Conservation (phyloP, 2,329 filamentous ascomycete genomes). For the Paecilomyces formosus region DNA sequence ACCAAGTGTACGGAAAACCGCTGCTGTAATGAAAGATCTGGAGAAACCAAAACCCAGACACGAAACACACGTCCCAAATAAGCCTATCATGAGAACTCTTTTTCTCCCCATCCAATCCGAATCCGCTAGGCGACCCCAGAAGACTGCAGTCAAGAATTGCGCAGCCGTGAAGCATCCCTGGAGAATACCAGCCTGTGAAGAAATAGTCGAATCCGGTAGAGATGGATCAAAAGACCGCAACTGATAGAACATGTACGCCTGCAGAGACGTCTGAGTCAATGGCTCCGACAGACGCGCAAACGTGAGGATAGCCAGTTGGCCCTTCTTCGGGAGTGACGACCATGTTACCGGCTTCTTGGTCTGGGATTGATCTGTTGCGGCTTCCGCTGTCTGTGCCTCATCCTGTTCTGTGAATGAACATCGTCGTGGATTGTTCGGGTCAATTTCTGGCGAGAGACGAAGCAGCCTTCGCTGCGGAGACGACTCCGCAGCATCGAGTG, state of each 20-base stretch:
- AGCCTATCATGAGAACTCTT: constrained; percentile 66
- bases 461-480: not conserved
- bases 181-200: constrained; percentile 68
- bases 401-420: not conserved
- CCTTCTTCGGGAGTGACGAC: constrained; percentile 66
- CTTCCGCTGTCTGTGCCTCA: not conserved
- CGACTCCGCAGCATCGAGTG: not conserved
- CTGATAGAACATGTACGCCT: constrained; percentile 82
- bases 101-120: constrained; percentile 65
- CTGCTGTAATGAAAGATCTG: constrained; percentile 53
- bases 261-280: constrained; percentile 67
- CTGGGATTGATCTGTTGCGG: not conserved
- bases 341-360: constrained; percentile 53
- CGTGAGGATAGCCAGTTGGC: constrained; percentile 69
- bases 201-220: constrained; percentile 56
- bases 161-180: constrained; percentile 73
- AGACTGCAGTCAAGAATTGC: constrained; percentile 73
- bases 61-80: constrained; percentile 61
- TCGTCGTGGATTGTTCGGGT: not conserved
- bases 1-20: constrained; percentile 59
- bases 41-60: constrained; percentile 64
- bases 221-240: constrained; percentile 67
- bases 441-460: not conserved
- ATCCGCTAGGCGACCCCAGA: constrained; percentile 69
- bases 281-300: constrained; percentile 75